Evolutionary conservation across 345 rosid genomes (phyloP), one percentile per base, ranked within the genome.

Genomic region (Acer campestre): DNA sequence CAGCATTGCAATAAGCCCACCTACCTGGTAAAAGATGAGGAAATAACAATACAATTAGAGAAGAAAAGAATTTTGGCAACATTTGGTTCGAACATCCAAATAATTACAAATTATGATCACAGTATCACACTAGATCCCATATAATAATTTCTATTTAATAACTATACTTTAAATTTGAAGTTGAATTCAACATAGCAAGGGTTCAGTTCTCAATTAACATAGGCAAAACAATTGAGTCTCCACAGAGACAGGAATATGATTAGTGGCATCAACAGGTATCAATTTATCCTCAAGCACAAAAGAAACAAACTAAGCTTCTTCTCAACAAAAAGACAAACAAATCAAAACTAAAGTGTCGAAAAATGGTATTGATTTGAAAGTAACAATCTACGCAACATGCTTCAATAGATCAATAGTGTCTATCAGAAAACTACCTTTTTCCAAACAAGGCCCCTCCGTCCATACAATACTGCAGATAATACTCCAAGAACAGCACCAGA

Each of bases 401-500:
- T 29, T 68, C 20, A 5, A 64, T n/a, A 20, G 20, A 48, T 70
- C 6, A 29, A 55, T 63, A 63, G 27, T n/a, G 67, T 64, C 63
- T 55, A 67, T 62, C 16, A 79, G 61, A 77, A 67, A 73, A 25
- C 22, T 86, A 96, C 99, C 97, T 94, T 96, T 86, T 90, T 96
- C 98, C 93, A 92, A 10, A 94, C 78, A 62, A 88, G 88, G 70
- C 90, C 90, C 80, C 82, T 88, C 73, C 89, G 89, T 62, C 99
- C 95, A 88, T 91, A 94, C 48, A 96, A 82, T 65, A 88, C 90
- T 13, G 95, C 99, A 79, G 99, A 96, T 73, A 96, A 86, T 56
- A 94, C 98, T 79, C 98, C 99, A 82, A 96, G 99, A 76, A 90
- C 88, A 78, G 99, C 98, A 72, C 99, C 99, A 75, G 99, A 94